Conservation (phyloP, 371 early-diverging fungal species). For the Conidiobolus incongruus region DNA sequence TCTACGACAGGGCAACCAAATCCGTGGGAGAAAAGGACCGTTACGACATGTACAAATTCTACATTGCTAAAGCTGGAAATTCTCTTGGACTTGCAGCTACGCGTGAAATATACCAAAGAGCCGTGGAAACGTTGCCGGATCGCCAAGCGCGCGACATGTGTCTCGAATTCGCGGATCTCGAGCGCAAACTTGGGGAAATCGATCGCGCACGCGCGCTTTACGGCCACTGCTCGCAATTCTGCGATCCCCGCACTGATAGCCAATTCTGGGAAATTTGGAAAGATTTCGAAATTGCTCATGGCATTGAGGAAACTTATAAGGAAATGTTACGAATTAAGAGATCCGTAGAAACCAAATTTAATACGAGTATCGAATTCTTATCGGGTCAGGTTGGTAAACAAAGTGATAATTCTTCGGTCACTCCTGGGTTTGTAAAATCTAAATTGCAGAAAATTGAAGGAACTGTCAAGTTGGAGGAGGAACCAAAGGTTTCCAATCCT, state of each 20-base stretch:
- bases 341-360: slow-evolving; percentile 54
- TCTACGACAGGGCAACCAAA: slow-evolving; percentile 76
- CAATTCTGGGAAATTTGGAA: slow-evolving; percentile 86
- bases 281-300: slow-evolving; percentile 88
- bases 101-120: slow-evolving; percentile 79
- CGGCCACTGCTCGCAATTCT: slow-evolving; percentile 70
- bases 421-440: no score
- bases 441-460: no score
- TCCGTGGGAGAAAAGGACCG: slow-evolving; percentile 54
- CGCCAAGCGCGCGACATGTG: slow-evolving; percentile 53
- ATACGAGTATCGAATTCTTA: no score
- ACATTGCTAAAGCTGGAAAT: slow-evolving; percentile 69
- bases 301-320: slow-evolving; percentile 94
- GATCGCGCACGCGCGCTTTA: slow-evolving; percentile 88
- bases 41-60: slow-evolving; percentile 64
- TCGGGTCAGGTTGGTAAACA: no score
- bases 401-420: no score
- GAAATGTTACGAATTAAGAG: slow-evolving; percentile 94
- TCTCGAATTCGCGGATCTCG: slow-evolving; percentile 65
- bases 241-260: slow-evolving; percentile 55
- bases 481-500: no score
- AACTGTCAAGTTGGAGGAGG: no score
- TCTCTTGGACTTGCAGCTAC: slow-evolving; percentile 72
- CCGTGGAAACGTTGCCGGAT: slow-evolving; percentile 72
- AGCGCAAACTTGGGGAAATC: slow-evolving; percentile 79